These are phyloP conservation scores for Guillardia theta DNA, from an alignment of 78 protist genomes.

Conservation along the genomic window DNA sequence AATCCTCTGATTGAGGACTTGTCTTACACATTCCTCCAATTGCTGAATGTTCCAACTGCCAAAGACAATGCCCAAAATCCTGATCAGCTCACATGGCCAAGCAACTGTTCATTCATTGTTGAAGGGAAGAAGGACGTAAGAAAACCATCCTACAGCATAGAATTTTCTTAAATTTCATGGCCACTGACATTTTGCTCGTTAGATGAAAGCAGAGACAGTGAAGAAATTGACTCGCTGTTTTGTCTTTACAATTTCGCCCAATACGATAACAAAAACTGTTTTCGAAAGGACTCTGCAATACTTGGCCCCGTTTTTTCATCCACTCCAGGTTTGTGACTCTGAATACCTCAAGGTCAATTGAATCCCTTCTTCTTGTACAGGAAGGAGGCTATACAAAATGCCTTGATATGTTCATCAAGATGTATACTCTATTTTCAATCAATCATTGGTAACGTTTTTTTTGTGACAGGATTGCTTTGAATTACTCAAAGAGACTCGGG, in stretches of 20 bases:
- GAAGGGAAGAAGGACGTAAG: neutral
- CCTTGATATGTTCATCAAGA: neutral
- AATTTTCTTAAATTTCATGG: neutral
- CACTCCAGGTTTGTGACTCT: too few species aligned
- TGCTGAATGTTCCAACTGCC: neutral
- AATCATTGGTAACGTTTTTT: too few species aligned
- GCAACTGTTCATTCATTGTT: neutral
- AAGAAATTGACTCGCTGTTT: neutral
- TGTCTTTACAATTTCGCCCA: neutral
- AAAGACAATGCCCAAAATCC: neutral
- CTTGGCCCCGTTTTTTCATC: neutral
- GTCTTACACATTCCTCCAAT: neutral
- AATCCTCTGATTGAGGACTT: neutral
- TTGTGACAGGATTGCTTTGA: too few species aligned
- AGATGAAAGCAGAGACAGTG: neutral
- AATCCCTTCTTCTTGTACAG: too few species aligned
- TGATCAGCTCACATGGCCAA: neutral
- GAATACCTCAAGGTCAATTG: too few species aligned
- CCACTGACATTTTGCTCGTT: neutral
- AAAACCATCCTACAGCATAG: neutral
- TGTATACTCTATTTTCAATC: neutral
- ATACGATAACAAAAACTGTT: neutral
- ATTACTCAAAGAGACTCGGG: neutral
- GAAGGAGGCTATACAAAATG: neutral
- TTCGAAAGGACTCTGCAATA: neutral